Evolutionary conservation across 495 filamentous ascomycete genomes (phyloP).

Genomic region (Trichoderma gamsii): DNA sequence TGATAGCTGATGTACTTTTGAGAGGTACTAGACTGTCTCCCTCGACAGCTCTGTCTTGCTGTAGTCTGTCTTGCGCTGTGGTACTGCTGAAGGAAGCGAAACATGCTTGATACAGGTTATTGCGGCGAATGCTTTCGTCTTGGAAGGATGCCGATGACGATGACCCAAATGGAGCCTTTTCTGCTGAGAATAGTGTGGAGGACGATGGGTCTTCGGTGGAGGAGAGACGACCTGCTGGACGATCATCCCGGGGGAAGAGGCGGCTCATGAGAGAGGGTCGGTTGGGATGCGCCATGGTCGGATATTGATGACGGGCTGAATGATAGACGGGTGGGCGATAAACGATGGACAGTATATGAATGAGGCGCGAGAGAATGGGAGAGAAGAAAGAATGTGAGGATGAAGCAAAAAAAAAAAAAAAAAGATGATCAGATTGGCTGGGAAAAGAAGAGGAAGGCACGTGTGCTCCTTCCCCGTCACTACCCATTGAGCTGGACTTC

Average conservation of each 20-base stretch:
- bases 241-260: background rate
- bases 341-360: background rate
- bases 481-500: too few species aligned
- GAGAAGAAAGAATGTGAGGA: background rate
- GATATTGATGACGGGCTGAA: background rate
- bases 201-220: background rate
- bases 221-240: background rate
- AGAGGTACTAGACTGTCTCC: background rate
- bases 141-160: background rate
- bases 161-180: background rate
- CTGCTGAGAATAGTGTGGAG: background rate
- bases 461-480: too few species aligned
- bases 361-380: background rate
- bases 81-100: background rate
- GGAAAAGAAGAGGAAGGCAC: background rate
- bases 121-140: background rate
- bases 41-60: background rate
- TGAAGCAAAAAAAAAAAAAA: background rate
- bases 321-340: background rate
- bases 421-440: background rate
- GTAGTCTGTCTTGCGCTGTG: background rate
- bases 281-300: background rate
- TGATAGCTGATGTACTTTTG: background rate
- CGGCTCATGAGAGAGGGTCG: background rate
- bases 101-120: background rate